Percentiles rank a stretch among this genome's conserved stretches.
These are phyloP conservation scores for Xerocomus potaroensis DNA, from an alignment of 768 basidiomycete species.

Conservation along the genomic window DNA sequence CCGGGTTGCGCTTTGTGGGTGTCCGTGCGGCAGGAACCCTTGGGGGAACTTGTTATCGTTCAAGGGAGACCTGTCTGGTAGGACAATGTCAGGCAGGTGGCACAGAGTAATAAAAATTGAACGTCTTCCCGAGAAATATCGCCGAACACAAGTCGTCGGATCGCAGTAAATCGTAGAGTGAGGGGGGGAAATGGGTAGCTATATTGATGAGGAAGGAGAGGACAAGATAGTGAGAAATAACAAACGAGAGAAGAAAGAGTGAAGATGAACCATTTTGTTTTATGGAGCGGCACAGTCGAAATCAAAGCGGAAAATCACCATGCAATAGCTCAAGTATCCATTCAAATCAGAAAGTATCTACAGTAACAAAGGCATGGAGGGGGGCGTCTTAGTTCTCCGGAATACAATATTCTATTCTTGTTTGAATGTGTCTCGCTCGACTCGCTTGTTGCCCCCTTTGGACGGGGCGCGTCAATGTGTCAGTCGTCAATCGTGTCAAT, in stretches of 20 bases:
- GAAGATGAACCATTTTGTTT: conserved; percentile 6
- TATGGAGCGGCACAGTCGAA: conserved; percentile 6
- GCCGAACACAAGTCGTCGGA: too few relatives aligned
- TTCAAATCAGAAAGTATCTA: neutral
- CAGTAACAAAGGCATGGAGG: neutral
- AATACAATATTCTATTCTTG: too few relatives aligned
- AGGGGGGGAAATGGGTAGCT: too few relatives aligned
- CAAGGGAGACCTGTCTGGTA: neutral
- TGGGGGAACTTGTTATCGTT: too few relatives aligned
- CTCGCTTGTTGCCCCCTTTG: conserved; percentile 5
- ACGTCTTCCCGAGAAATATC: neutral
- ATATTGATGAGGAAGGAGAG: neutral
- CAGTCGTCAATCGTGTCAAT: too few relatives aligned
- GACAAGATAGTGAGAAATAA: neutral
- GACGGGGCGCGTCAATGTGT: conserved; percentile 8
- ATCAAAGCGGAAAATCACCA: conserved; percentile 13
- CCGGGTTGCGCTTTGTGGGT: too few relatives aligned
- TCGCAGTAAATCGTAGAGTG: neutral
- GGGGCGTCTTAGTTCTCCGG: too few relatives aligned
- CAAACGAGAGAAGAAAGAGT: neutral
- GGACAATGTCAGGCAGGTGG: conserved; percentile 5
- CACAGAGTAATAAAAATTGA: neutral
- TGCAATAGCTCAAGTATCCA: neutral
- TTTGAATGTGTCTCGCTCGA: conserved; percentile 14
- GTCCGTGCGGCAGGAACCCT: too few relatives aligned